Evolutionary conservation across 108 stramenopile species (phyloP).

Genomic region (Chaetoceros tenuissimus): DNA sequence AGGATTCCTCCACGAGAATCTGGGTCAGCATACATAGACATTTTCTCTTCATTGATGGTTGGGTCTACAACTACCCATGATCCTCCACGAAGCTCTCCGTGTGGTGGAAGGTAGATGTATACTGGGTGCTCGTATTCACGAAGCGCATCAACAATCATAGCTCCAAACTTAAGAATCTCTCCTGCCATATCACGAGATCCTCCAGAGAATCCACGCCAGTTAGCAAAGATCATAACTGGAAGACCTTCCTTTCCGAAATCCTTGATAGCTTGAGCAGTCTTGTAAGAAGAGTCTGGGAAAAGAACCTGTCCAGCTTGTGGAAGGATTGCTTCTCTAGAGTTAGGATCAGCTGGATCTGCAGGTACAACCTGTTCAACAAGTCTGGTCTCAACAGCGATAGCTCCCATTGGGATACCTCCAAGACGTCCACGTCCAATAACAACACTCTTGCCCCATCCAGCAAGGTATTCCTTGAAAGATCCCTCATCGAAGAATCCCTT

Average conservation of each 20-base stretch:
- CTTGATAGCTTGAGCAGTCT: conserved; percentile 93
- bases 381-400: conserved; percentile 95
- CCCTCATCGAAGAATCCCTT: conserved; percentile 94
- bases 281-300: conserved; percentile 97
- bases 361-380: conserved; percentile 90
- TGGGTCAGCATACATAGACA: conserved; percentile 98
- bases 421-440: conserved; percentile 93
- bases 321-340: conserved; percentile 89
- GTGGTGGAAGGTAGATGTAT: conserved; percentile 96
- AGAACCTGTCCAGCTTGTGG: conserved; percentile 95
- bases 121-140: conserved; percentile 94
- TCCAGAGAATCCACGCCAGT: conserved; percentile 98
- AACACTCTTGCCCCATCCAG: conserved; percentile 97
- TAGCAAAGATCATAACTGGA: conserved; percentile 97
- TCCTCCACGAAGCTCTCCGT: conserved; percentile 96
- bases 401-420: conserved; percentile 97
- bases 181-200: conserved; percentile 98
- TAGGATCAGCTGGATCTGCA: conserved; percentile 96
- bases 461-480: conserved; percentile 91
- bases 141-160: conserved; percentile 97
- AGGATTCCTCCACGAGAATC: conserved; percentile 97
- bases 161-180: conserved; percentile 97
- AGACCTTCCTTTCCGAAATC: conserved; percentile 97
- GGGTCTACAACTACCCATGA: conserved; percentile 99
- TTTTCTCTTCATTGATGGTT: conserved; percentile 95